A percentile compares a stretch with the other conserved stretches of the same genome.
Conservation (phyloP, 1,284 basidiomycete species). For the Leccinum pachyderme region DNA sequence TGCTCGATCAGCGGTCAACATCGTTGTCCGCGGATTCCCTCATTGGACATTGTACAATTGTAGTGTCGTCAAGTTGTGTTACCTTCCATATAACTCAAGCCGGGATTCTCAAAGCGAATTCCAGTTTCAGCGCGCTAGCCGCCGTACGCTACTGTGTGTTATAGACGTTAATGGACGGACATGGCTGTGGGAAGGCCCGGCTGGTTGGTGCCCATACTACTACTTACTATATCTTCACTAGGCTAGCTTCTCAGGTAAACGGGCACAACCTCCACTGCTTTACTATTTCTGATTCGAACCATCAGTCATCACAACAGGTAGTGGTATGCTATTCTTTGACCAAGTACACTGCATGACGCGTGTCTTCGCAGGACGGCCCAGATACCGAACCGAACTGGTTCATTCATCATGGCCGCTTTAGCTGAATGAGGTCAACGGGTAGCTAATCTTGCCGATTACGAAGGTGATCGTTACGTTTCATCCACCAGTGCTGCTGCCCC, state of each 20-base stretch:
- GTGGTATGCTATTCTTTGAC: not conserved
- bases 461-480: slow-evolving; percentile 4
- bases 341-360: not conserved
- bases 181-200: not conserved
- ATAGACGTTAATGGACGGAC: slow-evolving; percentile 3
- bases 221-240: not conserved
- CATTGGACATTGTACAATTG: not conserved
- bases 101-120: not conserved
- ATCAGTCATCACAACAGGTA: not conserved
- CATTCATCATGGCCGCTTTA: not conserved
- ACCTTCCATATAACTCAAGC: not conserved
- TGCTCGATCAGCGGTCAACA: not conserved
- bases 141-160: slow-evolving; percentile 14
- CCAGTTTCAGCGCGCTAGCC: not conserved
- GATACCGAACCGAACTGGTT: slow-evolving; percentile 11
- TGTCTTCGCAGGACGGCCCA: not conserved
- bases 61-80: not conserved
- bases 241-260: not conserved
- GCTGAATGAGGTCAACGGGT: slow-evolving; percentile 5
- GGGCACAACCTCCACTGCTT: not conserved
- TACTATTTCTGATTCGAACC: not conserved
- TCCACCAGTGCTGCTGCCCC: not conserved
- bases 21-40: slow-evolving; percentile 5
- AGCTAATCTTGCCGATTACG: slow-evolving; percentile 15
- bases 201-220: not conserved